Evolutionary conservation across 2,329 filamentous ascomycete species (phyloP), one percentile per base, ranked within the genome.

Genomic region (Paecilomyces sp.): DNA sequence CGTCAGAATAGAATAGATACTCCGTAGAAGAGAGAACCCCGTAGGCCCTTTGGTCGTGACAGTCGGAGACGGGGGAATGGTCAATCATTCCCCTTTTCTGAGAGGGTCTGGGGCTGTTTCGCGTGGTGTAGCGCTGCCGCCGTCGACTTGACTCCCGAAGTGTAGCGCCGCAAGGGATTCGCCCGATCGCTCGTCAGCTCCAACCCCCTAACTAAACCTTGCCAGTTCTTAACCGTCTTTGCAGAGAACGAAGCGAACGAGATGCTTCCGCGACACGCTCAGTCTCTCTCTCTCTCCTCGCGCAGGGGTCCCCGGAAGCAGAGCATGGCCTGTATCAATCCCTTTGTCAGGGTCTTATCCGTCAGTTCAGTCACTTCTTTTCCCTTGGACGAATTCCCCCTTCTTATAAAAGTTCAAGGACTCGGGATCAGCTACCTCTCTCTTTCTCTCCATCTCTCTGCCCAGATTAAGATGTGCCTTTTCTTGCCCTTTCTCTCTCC

Each of bases 31-130:
- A 30, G 24, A 53, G 51, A 51, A n/a, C 22, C 11, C 51, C 25
- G 22, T 30, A 22, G 51, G 28, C 51, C 22, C 22, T 22, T 22
- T 53, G 24, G 51, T 9, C 9, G 51, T 33, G 31, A 33, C 31
- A 53, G 51, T 53, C 28, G 51, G 51, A 25, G 51, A 53, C 51
- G 51, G 51, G 51, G 51, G 51, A 53, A 6, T 4, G 51, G 51
- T 53, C 51, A 53, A 53, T 53, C 51, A 53, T 53, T 53, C 51
- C 51, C 51, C 51, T 53, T 53, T 53, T 53, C 51, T 22, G 51
- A n/a, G 41, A 47, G 41, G 50, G 51, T 53, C 51, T 53, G 51
- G 51, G 51, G 51, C 51, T 47, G 51, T 53, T 53, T 53, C 51
- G 51, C 51, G 51, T 53, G 51, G 51, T 53, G 22, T 30, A 25